phyloP scores from a whole-genome alignment of 108 stramenopile species.

The Pseudonitzschia pungens region DNA sequence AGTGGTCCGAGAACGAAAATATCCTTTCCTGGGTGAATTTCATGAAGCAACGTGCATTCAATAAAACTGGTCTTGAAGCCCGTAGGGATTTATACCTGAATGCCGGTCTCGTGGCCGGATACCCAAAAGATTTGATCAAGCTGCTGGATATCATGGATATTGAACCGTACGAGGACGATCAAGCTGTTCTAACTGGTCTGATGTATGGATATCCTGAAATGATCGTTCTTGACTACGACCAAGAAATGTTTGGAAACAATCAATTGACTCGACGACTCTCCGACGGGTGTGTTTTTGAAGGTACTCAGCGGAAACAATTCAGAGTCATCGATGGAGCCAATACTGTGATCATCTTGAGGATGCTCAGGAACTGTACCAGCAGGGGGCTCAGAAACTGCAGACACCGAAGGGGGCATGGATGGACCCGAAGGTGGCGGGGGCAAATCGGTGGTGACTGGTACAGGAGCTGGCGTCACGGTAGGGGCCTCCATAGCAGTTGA shows the following conservation, averaged over 20 bases:
- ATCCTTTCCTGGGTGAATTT: constrained; percentile 8
- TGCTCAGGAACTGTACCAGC: too few species aligned
- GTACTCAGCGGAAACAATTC: too few species aligned
- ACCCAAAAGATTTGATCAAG: constrained; percentile 20
- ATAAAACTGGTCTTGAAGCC: neutral
- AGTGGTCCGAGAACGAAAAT: constrained; percentile 9
- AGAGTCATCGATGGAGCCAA: too few species aligned
- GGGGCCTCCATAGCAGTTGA: too few species aligned
- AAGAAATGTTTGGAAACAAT: constrained; percentile 26
- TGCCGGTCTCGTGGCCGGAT: constrained; percentile 25
- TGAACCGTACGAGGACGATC: constrained; percentile 20
- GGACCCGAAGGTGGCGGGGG: too few species aligned
- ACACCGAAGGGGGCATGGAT: too few species aligned
- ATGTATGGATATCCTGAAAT: constrained; percentile 9
- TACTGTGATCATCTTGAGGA: too few species aligned
- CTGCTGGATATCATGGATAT: constrained; percentile 19
- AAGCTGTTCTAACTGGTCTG: constrained; percentile 23
- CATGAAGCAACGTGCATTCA: constrained; percentile 13
- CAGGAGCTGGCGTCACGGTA: too few species aligned
- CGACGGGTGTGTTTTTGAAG: constrained; percentile 25
- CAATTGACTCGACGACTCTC: constrained; percentile 1
- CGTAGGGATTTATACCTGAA: constrained; percentile 9
- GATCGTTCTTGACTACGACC: constrained; percentile 25
- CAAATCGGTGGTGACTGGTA: too few species aligned
- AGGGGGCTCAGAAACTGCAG: too few species aligned